Evolutionary conservation across 371 early-diverging fungal genomes (phyloP), one percentile per base, ranked within the genome.

Genomic region (Capillidium heterosporum): DNA sequence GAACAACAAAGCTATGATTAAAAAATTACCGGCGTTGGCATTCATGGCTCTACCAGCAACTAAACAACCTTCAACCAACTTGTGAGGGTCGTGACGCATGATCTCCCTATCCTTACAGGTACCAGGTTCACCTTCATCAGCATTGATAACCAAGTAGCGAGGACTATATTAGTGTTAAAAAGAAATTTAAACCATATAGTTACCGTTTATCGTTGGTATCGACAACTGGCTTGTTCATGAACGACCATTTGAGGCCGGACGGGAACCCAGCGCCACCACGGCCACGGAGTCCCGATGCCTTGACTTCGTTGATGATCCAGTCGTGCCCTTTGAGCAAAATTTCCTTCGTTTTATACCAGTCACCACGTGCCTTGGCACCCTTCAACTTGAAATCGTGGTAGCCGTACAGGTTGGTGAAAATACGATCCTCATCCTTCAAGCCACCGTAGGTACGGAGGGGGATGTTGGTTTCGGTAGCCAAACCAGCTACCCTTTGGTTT

Each of bases 61-160:
- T 64, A 96, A 72, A 66, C 95, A 94, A 58, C 97, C 97, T 71
- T 96, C 97, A 56, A 96, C 72, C 51, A 95, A 78, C 74, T 95
- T 96, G 76, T 96, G 97, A 49, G 97, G 97, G 61, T 96, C 97
- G 64, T 89, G 84, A 61, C 97, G 85, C 77, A 96, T 78, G 63
- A 96, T 96, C 68, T 96, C 97, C 63, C 97, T 85, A 76, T 96
- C 97, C 74, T 95, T 95, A 82, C 97, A 96, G 53, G 97, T 96
- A 57, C 94, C 94, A 13, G 97, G 97, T 71, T 95, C 95, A 64
- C 97, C 97, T 69, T 96, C 97, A 68, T 96, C 95, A 58, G 95
- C 94, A 66, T 96, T 96, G 64, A 96, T 78, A 42, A 95, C 95
- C 67, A 96, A 77, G 68, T 95, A 96, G 39, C 91, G 81, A 42